A percentile compares a stretch with the other conserved stretches of the same genome.
phyloP scores from a whole-genome alignment of 495 filamentous ascomycete species.

The Astrothelium macrocarpum region DNA sequence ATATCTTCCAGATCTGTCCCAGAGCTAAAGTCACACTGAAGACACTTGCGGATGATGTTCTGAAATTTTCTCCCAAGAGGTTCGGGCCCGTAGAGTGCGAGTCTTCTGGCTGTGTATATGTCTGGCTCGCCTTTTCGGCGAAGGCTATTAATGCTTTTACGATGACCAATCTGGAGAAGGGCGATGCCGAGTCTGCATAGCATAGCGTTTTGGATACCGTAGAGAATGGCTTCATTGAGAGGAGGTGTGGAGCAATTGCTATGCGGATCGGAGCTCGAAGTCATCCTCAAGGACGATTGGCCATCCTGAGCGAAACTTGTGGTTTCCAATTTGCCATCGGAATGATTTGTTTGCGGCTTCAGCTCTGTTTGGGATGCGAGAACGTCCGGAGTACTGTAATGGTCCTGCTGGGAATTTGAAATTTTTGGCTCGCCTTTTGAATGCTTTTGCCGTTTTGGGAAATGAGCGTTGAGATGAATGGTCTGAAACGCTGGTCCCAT shows the following conservation, averaged over 20 bases:
- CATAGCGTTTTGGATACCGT: slow-evolving; percentile 14
- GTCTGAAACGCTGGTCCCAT: neutral
- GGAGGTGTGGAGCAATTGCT: neutral
- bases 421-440: no score
- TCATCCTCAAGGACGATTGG: no score
- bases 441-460: no score
- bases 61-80: slow-evolving; percentile 20
- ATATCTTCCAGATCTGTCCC: slow-evolving; percentile 26
- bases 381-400: no score
- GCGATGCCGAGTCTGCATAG: slow-evolving; percentile 17
- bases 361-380: neutral
- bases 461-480: neutral
- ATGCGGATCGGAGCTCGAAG: no score
- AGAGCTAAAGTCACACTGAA: slow-evolving; percentile 33
- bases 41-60: slow-evolving; percentile 30
- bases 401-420: no score
- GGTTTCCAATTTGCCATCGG: no score
- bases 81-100: slow-evolving; percentile 12
- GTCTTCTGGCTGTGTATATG: slow-evolving; percentile 25
- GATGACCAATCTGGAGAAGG: slow-evolving; percentile 12
- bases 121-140: slow-evolving; percentile 17
- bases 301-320: no score
- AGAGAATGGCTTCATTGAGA: slow-evolving; percentile 7
- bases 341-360: neutral
- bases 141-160: slow-evolving; percentile 11